A percentile compares a stretch with the other conserved stretches of the same genome.
Conservation (phyloP, 805 yeast species). For the Saturnispora saitoi region DNA sequence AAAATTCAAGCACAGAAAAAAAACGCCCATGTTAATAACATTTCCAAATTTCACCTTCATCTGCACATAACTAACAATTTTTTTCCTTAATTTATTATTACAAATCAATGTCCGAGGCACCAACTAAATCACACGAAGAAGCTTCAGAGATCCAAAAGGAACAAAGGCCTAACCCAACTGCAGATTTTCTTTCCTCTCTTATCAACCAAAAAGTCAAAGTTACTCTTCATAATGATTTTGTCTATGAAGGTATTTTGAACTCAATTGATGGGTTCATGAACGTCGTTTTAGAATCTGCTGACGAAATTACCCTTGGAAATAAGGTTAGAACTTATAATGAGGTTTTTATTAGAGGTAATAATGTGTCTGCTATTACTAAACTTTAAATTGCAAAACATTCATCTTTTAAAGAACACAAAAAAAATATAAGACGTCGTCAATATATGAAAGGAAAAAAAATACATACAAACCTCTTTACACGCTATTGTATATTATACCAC, state of each 20-base stretch:
- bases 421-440: neutral
- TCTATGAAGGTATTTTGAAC: constrained; percentile 56
- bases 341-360: constrained; percentile 81
- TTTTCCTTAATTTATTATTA: neutral
- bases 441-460: neutral
- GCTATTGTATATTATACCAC: neutral
- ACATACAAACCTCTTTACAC: neutral
- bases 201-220: constrained; percentile 76
- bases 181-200: constrained; percentile 61
- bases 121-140: neutral
- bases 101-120: neutral
- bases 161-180: constrained; percentile 5
- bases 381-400: neutral
- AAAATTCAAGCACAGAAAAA: neutral
- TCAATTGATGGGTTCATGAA: constrained; percentile 98
- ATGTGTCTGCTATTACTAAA: constrained; percentile 45
- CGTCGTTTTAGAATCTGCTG: constrained; percentile 72
- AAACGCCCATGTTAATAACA: neutral
- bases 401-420: neutral
- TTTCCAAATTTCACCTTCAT: neutral
- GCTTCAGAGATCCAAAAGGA: neutral
- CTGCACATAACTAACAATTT: neutral
- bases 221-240: constrained; percentile 78
- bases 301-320: constrained; percentile 49
- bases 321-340: constrained; percentile 55